Evolutionary conservation across 2,329 filamentous ascomycete species (phyloP).

Genomic region (Blastomyces silverae): DNA sequence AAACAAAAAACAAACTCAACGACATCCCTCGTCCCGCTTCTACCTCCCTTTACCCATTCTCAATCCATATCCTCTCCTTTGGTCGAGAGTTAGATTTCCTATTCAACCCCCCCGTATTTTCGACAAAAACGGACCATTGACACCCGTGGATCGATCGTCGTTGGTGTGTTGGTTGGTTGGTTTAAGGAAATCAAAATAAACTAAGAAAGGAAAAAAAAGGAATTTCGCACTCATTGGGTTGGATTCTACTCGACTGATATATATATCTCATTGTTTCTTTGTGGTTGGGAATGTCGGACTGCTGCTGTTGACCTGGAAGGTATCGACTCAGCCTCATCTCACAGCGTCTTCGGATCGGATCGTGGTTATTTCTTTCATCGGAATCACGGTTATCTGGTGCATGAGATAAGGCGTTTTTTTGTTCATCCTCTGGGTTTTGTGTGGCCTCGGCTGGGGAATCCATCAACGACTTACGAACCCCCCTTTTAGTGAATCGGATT

Average conservation of each 20-base stretch:
- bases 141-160: constrained; percentile 7
- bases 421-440: background rate
- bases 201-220: background rate
- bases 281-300: constrained; percentile 7
- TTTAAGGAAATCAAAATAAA: background rate
- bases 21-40: background rate
- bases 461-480: background rate
- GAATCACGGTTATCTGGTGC: constrained; percentile 6
- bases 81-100: background rate
- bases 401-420: constrained; percentile 9
- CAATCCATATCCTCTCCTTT: background rate
- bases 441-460: background rate
- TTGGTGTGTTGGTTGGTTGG: constrained; percentile 4
- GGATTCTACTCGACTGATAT: background rate
- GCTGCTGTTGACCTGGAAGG: background rate
- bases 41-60: background rate
- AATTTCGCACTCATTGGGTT: background rate
- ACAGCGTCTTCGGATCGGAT: background rate
- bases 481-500: background rate
- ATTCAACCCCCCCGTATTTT: background rate
- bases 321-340: background rate
- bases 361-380: background rate
- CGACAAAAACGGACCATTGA: background rate
- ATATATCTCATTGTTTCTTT: constrained; percentile 1
- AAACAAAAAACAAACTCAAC: background rate